Conservation (phyloP, 495 filamentous ascomycete genomes). For the Glutinoglossum americanum region DNA sequence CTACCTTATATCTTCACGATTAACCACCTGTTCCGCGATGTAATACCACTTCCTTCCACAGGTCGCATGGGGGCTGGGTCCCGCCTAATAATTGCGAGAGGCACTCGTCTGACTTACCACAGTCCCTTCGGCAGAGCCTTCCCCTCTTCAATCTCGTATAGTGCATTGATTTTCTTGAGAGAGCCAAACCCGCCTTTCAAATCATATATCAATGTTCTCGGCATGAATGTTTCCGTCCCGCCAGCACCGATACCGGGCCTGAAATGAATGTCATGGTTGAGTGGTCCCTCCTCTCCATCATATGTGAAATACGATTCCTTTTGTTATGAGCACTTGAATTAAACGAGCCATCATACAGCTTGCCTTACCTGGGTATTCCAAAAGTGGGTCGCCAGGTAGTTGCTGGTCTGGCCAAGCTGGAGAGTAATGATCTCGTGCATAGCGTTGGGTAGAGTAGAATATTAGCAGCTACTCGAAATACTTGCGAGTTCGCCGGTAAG, state of each 20-base stretch:
- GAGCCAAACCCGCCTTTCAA: slow-evolving; percentile 83
- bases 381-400: slow-evolving; percentile 92
- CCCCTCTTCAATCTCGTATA: slow-evolving; percentile 53
- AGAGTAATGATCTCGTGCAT: slow-evolving; percentile 97
- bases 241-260: slow-evolving; percentile 66
- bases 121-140: slow-evolving; percentile 26
- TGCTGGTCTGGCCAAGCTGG: slow-evolving; percentile 79
- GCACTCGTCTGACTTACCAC: slow-evolving; percentile 28
- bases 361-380: slow-evolving; percentile 72
- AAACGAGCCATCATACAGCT: not conserved
- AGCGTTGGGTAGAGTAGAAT: not conserved
- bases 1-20: slow-evolving; percentile 17
- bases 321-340: slow-evolving; percentile 8
- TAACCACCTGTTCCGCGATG: not conserved
- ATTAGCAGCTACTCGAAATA: no score
- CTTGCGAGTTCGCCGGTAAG: no score
- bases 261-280: slow-evolving; percentile 90
- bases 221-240: slow-evolving; percentile 75
- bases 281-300: slow-evolving; percentile 36
- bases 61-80: not conserved
- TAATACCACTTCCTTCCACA: not conserved
- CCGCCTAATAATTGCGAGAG: not conserved
- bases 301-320: slow-evolving; percentile 98
- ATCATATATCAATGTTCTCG: slow-evolving; percentile 83
- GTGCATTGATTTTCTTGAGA: slow-evolving; percentile 64